Base-by-base conservation (phyloP, 2,329 filamentous ascomycete genomes). In the Sordariomycetes sp. region DNA sequence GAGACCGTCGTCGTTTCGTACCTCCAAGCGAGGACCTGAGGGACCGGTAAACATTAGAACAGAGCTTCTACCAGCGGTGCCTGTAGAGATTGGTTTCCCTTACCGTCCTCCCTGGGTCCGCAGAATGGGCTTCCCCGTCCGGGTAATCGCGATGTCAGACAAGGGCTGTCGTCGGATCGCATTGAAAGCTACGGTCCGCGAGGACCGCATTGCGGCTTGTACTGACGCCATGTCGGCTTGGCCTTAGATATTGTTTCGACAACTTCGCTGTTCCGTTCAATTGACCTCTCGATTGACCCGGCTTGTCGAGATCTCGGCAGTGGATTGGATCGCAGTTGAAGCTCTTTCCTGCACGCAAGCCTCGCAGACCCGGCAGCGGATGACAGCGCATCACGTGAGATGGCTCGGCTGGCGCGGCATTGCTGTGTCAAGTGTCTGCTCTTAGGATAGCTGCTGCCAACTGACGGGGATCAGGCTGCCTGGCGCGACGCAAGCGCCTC, bases 101-200 rank as follows among this genome's bases (percentile, higher is more conserved):
- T 74, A 95, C 89, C 92, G 86, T 77, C 94, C 94, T 74, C 92
- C 92, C 68, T 91, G 84, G 58, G 87, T 78, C 67, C 90, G 87
- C 68, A 97, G 76, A 66, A 97, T 91, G 61, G 94, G 92, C 79
- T 96, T 96, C 72, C 94, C 94, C 59, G 94, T 99, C 67, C 94
- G 82, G 61, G 92, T 95, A 68, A 99, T 96, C 67, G 88, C 79
- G 68, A 99, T 81, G 77, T 99, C 94, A 69, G 90, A 88, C 64
- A 86, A 67, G 61, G 72, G 71, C 70, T 78, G 77, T 67, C 75
- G 76, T 66, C 76, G 74, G 65, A 74, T 66, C 63, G 76, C 66
- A 65, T 73, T 73, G 67, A 71, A 72, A 62, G 71, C 69, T 62
- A 74, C 67, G 66, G 70, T 74, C 64, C 73, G 72, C 64, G 76